Base-by-base conservation (phyloP, 1,284 basidiomycete species). In the Malassezia slooffiae region DNA sequence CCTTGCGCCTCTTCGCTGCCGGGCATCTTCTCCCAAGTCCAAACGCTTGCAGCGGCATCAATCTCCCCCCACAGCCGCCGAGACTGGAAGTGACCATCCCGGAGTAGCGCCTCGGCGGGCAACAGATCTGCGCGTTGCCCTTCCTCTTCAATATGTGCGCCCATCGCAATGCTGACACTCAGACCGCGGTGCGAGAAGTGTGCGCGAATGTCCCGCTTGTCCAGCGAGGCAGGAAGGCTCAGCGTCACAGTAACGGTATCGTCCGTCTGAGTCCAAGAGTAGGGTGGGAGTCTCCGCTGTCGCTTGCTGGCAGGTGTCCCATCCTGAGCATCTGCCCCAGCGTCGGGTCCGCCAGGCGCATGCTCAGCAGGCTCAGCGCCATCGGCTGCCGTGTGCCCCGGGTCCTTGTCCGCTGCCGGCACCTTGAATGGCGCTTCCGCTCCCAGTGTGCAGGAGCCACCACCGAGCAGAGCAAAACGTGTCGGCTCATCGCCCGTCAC, bases 251-350 rank as follows among this genome's bases (percentile, higher is more conserved):
- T 88, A 29, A 95, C 73, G 0, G 82, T 79, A 62, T 88, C 84
- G 2, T 77, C 67, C 3, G 82, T 82, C 66, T 96, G 90, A 0
- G 80, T 85, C 90, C 90, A 96, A 0, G 84, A 83, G 70, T 87
- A 93, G 1, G 52, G 55, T 3, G 57, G 54, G 2, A 50, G 41
- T 28, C 34, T 22, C 5, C 47, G 50, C 27, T 47, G 34, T 26
- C 24, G 8, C 12, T 26, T 26, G 24, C 12, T n/a, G n/a, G n/a
- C n/a, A n/a, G n/a, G n/a, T n/a, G n/a, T n/a, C n/a, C n/a, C n/a
- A n/a, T n/a, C n/a, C n/a, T n/a, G n/a, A n/a, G n/a, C n/a, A n/a
- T n/a, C n/a, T n/a, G n/a, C n/a, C n/a, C n/a, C n/a, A n/a, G n/a
- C n/a, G n/a, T n/a, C n/a, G n/a, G n/a, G n/a, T n/a, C n/a, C n/a